Percentiles rank a stretch among this genome's conserved stretches.
Conservation (phyloP, 495 filamentous ascomycete species). For the Penicillium atrosanguineum region DNA sequence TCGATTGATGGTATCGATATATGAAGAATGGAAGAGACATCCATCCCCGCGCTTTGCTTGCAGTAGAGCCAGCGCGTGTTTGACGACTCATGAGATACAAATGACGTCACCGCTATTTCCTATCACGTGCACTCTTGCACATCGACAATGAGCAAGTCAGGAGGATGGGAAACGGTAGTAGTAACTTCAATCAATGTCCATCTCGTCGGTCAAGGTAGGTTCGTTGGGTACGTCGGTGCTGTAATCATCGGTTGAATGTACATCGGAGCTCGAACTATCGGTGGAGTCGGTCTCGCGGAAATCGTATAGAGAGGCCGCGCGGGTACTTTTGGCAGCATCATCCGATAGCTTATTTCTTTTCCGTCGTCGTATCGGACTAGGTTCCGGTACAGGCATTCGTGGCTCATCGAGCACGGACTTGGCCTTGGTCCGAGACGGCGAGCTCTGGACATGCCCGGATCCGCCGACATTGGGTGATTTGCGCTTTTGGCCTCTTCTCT, state of each 20-base stretch:
- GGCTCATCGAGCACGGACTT: slow-evolving; percentile 6
- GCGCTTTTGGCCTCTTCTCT: slow-evolving; percentile 38
- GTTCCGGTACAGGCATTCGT: slow-evolving; percentile 7
- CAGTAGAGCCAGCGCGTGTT: neutral
- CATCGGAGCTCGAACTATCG: slow-evolving; percentile 22
- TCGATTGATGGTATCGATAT: neutral
- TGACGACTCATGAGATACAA: slow-evolving; percentile 16
- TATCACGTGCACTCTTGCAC: neutral
- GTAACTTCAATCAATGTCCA: slow-evolving; percentile 31
- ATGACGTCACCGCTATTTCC: slow-evolving; percentile 19
- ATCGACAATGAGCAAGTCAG: neutral
- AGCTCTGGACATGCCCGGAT: neutral
- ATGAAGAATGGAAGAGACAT: neutral
- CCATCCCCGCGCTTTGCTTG: neutral
- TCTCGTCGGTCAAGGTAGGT: slow-evolving; percentile 17
- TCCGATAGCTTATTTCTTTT: slow-evolving; percentile 18
- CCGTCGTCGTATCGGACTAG: slow-evolving; percentile 29
- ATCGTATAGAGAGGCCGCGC: slow-evolving; percentile 8
- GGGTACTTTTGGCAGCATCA: slow-evolving; percentile 6
- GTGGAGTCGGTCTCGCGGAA: slow-evolving; percentile 19
- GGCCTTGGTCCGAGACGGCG: neutral
- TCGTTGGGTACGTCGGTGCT: slow-evolving; percentile 11
- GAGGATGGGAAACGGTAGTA: neutral
- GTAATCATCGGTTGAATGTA: slow-evolving; percentile 16
- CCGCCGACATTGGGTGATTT: slow-evolving; percentile 22